These are phyloP conservation scores for Meyerozyma smithsonii DNA, from an alignment of 1,139 yeast species.

Conservation along the genomic window DNA sequence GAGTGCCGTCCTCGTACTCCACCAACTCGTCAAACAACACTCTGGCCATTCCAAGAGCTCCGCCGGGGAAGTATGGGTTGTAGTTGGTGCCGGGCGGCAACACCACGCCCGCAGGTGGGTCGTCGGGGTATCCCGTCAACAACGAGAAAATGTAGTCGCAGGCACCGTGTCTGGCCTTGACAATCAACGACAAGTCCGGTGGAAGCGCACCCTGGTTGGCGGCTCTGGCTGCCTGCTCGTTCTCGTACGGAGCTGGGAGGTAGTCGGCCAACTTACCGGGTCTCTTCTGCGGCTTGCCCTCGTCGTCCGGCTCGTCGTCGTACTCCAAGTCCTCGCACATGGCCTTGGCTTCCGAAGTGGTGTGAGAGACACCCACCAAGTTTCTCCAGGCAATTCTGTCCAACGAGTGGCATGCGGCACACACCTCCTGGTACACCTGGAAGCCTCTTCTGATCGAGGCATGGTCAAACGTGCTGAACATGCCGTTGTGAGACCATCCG, in stretches of 20 bases:
- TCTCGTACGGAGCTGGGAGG: constrained; percentile 92
- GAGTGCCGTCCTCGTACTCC: constrained; percentile 98
- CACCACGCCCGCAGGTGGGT: constrained; percentile 94
- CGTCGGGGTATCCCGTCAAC: constrained; percentile 98
- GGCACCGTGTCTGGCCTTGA: constrained; percentile 99
- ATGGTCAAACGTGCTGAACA: constrained; percentile 91
- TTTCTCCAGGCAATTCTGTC: constrained; percentile 99
- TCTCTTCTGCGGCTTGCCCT: constrained; percentile 98
- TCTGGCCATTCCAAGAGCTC: constrained; percentile 98
- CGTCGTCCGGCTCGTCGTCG: constrained; percentile 99
- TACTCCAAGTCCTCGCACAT: constrained; percentile 97
- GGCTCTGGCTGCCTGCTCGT: constrained; percentile 99
- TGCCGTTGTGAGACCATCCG: constrained; percentile 93
- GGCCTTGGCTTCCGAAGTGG: constrained; percentile 83
- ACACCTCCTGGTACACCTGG: constrained; percentile 97
- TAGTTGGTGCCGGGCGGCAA: constrained; percentile 93
- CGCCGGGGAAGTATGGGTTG: constrained; percentile 99
- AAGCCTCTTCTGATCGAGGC: constrained; percentile 97
- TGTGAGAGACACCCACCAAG: constrained; percentile 94
- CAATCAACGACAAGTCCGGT: constrained; percentile 94
- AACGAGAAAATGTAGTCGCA: constrained; percentile 91
- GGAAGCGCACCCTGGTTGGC: constrained; percentile 99
- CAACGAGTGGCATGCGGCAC: constrained; percentile 98
- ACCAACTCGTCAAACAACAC: constrained; percentile 95
- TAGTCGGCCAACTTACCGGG: constrained; percentile 97